A percentile compares a stretch with the other conserved stretches of the same genome.
Conservation (phyloP, 306 rosid genomes). For the Crataegus laevigata region DNA sequence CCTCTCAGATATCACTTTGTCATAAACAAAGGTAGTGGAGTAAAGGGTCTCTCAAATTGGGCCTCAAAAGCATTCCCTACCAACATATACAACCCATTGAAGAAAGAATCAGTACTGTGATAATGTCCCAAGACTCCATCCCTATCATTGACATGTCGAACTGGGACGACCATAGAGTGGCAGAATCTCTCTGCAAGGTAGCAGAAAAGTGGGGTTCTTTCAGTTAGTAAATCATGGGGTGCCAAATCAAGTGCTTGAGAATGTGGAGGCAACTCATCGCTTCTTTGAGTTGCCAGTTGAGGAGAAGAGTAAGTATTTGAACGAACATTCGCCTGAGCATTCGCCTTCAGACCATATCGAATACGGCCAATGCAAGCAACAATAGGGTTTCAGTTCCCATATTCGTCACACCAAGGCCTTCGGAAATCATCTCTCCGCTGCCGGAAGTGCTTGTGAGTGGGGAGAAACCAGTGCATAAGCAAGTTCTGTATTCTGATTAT, state of each 20-base stretch:
- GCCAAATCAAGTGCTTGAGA: constrained; percentile 31
- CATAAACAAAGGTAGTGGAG: constrained; percentile 42
- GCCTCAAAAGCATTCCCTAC: constrained; percentile 32
- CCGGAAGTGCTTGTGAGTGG: constrained; percentile 33
- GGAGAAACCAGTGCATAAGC: constrained; percentile 33
- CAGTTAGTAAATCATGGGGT: constrained; percentile 56
- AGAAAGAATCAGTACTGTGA: constrained; percentile 19
- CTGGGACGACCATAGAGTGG: constrained; percentile 18
- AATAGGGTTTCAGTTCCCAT: constrained; percentile 47
- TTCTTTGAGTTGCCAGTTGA: constrained; percentile 36
- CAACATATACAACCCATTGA: constrained; percentile 49
- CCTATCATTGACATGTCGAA: constrained; percentile 50
- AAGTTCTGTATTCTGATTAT: constrained; percentile 45
- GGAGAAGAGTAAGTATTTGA: constrained; percentile 31
- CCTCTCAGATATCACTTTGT: constrained; percentile 24
- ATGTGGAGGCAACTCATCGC: constrained; percentile 38
- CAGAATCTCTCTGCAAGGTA: constrained; percentile 37
- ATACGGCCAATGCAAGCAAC: constrained; percentile 26
- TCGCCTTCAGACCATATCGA: constrained; percentile 21
- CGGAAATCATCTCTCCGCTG: constrained; percentile 29
- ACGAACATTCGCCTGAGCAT: constrained; percentile 19
- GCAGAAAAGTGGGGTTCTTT: constrained; percentile 58
- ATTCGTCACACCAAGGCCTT: constrained; percentile 46
- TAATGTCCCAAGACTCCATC: constrained; percentile 21
- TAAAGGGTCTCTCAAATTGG: constrained; percentile 47